phyloP scores from a whole-genome alignment of 2,329 filamentous ascomycete species.

The Zalaria obscura region DNA sequence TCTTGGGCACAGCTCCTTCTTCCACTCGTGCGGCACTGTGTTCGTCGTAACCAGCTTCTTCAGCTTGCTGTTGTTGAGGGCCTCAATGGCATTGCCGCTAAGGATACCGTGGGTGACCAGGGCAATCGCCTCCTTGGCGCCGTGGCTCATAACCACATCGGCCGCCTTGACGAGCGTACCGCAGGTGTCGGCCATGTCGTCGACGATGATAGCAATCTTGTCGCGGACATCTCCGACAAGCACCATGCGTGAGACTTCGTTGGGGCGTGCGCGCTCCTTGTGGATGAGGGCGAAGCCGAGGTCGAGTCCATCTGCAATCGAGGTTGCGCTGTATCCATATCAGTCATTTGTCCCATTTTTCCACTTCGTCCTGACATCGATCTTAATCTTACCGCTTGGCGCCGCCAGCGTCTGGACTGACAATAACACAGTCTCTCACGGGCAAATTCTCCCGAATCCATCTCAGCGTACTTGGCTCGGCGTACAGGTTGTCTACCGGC shows the following conservation, averaged over 20 bases:
- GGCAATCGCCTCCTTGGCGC: constrained; percentile 76
- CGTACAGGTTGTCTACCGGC: constrained; percentile 71
- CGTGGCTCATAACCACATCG: constrained; percentile 73
- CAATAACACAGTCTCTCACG: constrained; percentile 76
- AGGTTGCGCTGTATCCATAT: constrained; percentile 50
- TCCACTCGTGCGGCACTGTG: constrained; percentile 68
- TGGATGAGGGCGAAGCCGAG: constrained; percentile 88
- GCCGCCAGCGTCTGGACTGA: constrained; percentile 87
- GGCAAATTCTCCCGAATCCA: constrained; percentile 83
- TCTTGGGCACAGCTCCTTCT: constrained; percentile 63
- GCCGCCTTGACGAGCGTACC: constrained; percentile 81
- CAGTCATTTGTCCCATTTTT: constrained; percentile 1
- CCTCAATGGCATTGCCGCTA: constrained; percentile 76
- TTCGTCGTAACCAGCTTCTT: constrained; percentile 80
- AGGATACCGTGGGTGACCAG: constrained; percentile 93
- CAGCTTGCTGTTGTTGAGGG: constrained; percentile 63
- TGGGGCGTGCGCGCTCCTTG: constrained; percentile 85
- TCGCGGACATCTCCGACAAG: constrained; percentile 88
- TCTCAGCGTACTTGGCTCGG: constrained; percentile 78
- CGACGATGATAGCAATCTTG: constrained; percentile 88
- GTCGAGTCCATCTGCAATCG: constrained; percentile 83
- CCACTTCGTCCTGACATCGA: background rate
- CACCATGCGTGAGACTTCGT: constrained; percentile 85
- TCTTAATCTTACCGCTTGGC: constrained; percentile 57
- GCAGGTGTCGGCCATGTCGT: constrained; percentile 96